Conservation (phyloP, 228 moss, liverwort and hornwort genomes). For the Sphagnum magellanicum region DNA sequence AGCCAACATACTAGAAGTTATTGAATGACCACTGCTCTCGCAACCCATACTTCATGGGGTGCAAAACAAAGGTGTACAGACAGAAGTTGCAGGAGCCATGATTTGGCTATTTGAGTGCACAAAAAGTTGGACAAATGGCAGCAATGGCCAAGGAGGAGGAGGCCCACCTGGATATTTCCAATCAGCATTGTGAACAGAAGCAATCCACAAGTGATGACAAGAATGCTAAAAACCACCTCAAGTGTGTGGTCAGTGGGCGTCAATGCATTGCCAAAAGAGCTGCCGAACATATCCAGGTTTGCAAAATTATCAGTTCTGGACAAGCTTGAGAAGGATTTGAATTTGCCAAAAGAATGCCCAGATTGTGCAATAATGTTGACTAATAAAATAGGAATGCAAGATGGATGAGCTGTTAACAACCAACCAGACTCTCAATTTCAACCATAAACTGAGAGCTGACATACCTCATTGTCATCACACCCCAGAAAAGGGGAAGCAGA, state of each 20-base stretch:
- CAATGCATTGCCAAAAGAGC: constrained; percentile 44
- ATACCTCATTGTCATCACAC: constrained; percentile 17
- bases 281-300: constrained; percentile 3
- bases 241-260: constrained; percentile 27
- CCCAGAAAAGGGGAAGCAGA: constrained; percentile 16
- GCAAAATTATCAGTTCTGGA: neutral
- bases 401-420: neutral
- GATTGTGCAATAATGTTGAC: neutral
- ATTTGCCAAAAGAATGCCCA: neutral
- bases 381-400: neutral
- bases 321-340: neutral
- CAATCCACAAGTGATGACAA: constrained; percentile 33
- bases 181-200: constrained; percentile 43
- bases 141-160: neutral
- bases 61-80: neutral
- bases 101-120: neutral
- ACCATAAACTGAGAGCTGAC: constrained; percentile 26
- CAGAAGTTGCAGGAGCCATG: neutral
- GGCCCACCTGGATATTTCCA: constrained; percentile 36
- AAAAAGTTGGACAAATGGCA: neutral
- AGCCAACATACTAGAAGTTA: neutral
- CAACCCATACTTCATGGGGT: neutral
- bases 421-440: neutral
- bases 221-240: constrained; percentile 28
- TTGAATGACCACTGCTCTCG: neutral